Evolutionary conservation across 805 yeast genomes (phyloP).

Genomic region (Blastobotrys muscicola): DNA sequence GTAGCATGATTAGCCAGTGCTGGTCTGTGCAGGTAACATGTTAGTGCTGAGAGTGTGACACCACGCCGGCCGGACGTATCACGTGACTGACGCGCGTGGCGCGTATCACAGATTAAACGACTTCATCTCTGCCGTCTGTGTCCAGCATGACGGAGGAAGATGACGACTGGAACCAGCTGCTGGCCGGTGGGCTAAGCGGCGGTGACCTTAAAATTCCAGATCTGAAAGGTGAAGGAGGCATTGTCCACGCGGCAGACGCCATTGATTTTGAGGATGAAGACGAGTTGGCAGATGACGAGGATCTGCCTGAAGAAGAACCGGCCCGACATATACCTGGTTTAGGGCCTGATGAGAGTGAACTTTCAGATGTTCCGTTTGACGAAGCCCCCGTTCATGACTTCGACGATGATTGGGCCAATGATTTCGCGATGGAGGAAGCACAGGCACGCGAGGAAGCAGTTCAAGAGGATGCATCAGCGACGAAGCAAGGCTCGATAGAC

Average conservation of each 20-base stretch:
- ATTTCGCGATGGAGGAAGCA: conserved; percentile 25
- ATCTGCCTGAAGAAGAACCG: conserved; percentile 1
- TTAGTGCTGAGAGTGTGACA: too few relatives aligned
- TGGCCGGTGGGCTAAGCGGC: conserved; percentile 13
- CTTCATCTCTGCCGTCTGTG: too few relatives aligned
- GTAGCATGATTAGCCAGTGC: too few relatives aligned
- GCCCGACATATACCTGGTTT: conserved; percentile 21
- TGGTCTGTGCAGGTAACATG: too few relatives aligned
- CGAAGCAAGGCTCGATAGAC: conserved; percentile 9
- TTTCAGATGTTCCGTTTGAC: conserved; percentile 6
- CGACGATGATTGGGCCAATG: conserved; percentile 25
- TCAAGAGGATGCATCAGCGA: conserved; percentile 5
- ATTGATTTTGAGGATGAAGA: conserved; percentile 91
- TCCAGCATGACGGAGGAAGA: conserved; percentile 15
- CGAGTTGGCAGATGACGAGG: conserved; percentile 85
- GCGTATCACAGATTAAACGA: too few relatives aligned
- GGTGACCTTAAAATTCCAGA: conserved; percentile 25
- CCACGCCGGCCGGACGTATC: too few relatives aligned
- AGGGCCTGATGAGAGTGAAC: conserved; percentile 14
- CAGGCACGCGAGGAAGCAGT: conserved; percentile 6
- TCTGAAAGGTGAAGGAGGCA: conserved; percentile 37
- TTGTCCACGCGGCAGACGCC: conserved; percentile 84
- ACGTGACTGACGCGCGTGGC: too few relatives aligned
- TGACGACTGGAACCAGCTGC: conserved; percentile 26
- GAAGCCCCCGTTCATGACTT: conserved; percentile 18